Base-by-base conservation (phyloP, 306 rosid species). In the Gleditsia sinensis region DNA sequence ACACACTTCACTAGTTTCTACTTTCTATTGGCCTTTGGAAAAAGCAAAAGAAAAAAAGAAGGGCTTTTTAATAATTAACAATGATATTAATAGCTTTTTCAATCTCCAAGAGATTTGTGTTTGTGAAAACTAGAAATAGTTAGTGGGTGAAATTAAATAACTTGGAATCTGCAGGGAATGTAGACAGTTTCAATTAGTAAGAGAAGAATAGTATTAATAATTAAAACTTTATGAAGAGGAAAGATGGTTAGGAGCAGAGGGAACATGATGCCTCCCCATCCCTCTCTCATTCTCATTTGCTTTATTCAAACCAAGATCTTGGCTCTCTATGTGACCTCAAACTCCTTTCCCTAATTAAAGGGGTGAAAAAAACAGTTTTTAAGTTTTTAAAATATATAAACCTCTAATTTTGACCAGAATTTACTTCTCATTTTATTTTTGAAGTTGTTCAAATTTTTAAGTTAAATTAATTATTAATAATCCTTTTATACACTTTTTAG, bases 191-290 rank as follows among this genome's bases (percentile, higher is more conserved):
- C 24, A 67, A 49, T 43, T 72, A 61, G 14, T 48, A 33, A 72
- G 27, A 43, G 37, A 53, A 65, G 14, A 68, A 36, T 23, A 36
- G 49, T 75, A 56, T 54, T 76, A 48, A 81, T 71, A 2, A 76
- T 76, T 45, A 53, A 46, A 74, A 75, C 81, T 80, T 88, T 75
- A 82, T 72, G 68, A 49, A 72, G 82, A 71, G 74, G 84, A 81
- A 63, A 83, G 69, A 84, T 82, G 78, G 87, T 84, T 85, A 81
- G 92, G 81, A 82, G 81, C 72, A 85, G 84, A 87, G 94, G 94
- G 91, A 88, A 84, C 96, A 88, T 83, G 88, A 84, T 75, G 67
- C 72, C 60, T 49, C 74, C 39, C 37, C 88, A 53, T 74, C 78
- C 78, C 75, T 68, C 67, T 69, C 42, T 68, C 84, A 69, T 78